phyloP scores from a whole-genome alignment of 208 protist species.

The Trypanosoma avium region DNA sequence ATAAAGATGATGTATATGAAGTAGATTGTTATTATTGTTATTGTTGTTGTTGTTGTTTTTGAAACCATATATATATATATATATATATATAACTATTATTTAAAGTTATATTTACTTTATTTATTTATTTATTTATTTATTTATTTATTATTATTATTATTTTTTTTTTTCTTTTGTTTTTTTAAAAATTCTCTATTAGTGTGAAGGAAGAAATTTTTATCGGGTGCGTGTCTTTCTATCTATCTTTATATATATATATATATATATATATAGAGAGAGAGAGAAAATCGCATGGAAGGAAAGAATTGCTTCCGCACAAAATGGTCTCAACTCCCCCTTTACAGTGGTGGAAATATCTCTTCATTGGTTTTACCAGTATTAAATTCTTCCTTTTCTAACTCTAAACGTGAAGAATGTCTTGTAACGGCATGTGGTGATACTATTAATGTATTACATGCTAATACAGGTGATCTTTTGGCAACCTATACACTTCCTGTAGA shows the following conservation, averaged over 20 bases:
- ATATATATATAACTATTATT: background rate
- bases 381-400: background rate
- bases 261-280: background rate
- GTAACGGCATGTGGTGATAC: constrained; percentile 83
- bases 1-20: background rate
- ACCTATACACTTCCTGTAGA: constrained; percentile 77
- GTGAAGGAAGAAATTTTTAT: background rate
- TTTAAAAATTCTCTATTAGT: background rate
- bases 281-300: constrained; percentile 84
- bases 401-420: constrained; percentile 43
- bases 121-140: constrained; percentile 7
- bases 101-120: constrained; percentile 7
- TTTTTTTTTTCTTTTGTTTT: constrained; percentile 4
- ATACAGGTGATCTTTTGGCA: constrained; percentile 58
- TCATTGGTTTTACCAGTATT: constrained; percentile 45
- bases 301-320: constrained; percentile 87
- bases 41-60: background rate
- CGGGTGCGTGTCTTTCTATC: background rate
- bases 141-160: background rate
- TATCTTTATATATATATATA: background rate
- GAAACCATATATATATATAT: background rate
- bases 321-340: constrained; percentile 84
- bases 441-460: constrained; percentile 67
- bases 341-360: constrained; percentile 81
- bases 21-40: constrained; percentile 6